Base-by-base conservation (phyloP, 805 yeast species). In the Scheffersomyces amazonensis region DNA sequence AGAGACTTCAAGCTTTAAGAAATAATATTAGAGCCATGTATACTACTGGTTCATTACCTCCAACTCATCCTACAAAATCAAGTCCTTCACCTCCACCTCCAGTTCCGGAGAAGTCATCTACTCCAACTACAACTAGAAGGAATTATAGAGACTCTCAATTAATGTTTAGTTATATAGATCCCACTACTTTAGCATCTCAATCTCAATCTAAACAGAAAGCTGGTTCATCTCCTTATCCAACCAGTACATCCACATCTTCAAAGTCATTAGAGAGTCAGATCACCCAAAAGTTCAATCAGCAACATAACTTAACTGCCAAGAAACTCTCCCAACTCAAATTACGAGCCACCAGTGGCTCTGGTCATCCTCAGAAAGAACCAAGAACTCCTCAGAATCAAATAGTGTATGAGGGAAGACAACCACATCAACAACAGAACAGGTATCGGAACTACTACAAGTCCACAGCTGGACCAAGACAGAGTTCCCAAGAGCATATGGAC, bases 141-240 rank as follows among this genome's bases (percentile, higher is more conserved):
- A 33, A 36, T 27, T 23, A 36, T 17, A 40, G 58, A 24, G 45
- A 38, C 16, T 62, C 70, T 3, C 72, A 64, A 43, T 41, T 58
- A 31, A 47, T 67, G 29, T 67, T 66, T 48, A 56, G 56, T 32
- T 66, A 66, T 44, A 53, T 60, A 20, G 56, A 49, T n/a, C 61
- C 62, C 2, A 46, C 41, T 19, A 50, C 33, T 16, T 20, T 25
- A 12, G n/a, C 22, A 10, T 6, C 40, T n/a, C 21, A 38, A 11
- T 16, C 30, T 13, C 31, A 25, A 25, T 27, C 37, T 1, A 16
- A 40, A 20, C 30, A 13, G 17, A 27, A 13, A 5, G 17, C 17
- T 5, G 30, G 30, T n/a, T 54, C 52, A 16, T 56, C 52, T 17
- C 60, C 60, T 4, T 56, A 56, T 37, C 50, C 51, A 19, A 33